Conservation (phyloP, 495 filamentous ascomycete species). For the Daldinia loculata region DNA sequence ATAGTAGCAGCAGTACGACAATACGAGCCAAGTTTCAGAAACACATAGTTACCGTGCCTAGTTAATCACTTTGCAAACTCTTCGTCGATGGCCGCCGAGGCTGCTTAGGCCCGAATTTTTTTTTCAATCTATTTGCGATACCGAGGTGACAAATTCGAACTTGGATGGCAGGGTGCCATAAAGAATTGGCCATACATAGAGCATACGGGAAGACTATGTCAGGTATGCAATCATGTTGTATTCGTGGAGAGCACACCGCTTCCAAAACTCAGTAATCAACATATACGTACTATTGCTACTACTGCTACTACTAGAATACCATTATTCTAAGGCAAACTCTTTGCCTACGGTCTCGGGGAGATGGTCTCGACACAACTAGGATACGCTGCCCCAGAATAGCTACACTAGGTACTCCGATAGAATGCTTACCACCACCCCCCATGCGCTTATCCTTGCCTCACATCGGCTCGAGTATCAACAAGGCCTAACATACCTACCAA, state of each 20-base stretch:
- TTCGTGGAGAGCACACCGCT: constrained; percentile 13
- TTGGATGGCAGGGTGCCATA: constrained; percentile 10
- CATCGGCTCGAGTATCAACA: not conserved
- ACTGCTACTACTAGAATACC: not conserved
- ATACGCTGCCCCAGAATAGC: not conserved
- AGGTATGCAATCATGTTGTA: not conserved
- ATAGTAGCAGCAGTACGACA: constrained; percentile 1
- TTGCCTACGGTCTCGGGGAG: not conserved
- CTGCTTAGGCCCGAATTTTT: constrained; percentile 6
- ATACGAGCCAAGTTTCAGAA: constrained; percentile 8
- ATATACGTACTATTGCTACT: not conserved
- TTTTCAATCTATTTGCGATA: constrained; percentile 33
- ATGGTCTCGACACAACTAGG: not conserved
- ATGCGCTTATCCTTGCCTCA: not conserved
- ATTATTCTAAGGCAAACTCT: not conserved
- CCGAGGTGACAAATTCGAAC: constrained; percentile 21
- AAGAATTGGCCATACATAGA: not conserved
- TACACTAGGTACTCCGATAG: not conserved
- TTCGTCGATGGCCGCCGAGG: constrained; percentile 5
- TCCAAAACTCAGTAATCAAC: not conserved
- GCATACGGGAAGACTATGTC: not conserved
- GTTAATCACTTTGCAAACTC: constrained; percentile 14
- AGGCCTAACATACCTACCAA: not conserved
- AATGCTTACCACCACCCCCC: not conserved
- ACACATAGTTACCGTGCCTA: not conserved